Conservation (phyloP, 108 stramenopile species). For the Skeletonema costatum region DNA sequence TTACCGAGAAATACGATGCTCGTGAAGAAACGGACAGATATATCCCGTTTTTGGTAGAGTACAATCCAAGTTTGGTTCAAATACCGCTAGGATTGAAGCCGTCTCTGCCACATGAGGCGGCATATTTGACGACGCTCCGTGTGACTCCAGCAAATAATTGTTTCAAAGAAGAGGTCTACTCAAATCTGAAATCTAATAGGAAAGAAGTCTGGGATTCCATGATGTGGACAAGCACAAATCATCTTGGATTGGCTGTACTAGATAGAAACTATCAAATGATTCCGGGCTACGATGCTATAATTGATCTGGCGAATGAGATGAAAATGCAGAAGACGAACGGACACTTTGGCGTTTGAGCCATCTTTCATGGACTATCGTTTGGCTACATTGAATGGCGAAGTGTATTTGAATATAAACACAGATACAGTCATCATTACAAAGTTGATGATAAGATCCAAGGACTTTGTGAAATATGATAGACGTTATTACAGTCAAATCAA, state of each 20-base stretch:
- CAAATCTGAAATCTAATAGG: background rate
- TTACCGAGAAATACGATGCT: slow-evolving; percentile 17
- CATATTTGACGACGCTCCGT: slow-evolving; percentile 31
- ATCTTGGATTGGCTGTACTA: slow-evolving; percentile 32
- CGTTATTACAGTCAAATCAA: background rate
- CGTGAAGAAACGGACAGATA: background rate
- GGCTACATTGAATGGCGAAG: slow-evolving; percentile 25
- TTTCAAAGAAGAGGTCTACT: slow-evolving; percentile 17
- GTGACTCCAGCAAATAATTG: slow-evolving; percentile 44
- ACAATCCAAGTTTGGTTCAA: slow-evolving; percentile 38
- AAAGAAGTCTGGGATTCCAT: slow-evolving; percentile 22
- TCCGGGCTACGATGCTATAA: slow-evolving; percentile 34
- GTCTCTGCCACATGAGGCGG: slow-evolving; percentile 18
- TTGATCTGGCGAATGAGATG: slow-evolving; percentile 25
- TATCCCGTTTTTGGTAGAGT: slow-evolving; percentile 29
- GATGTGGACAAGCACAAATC: slow-evolving; percentile 27
- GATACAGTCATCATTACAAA: slow-evolving; percentile 26
- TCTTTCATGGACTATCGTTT: slow-evolving; percentile 43
- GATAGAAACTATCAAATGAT: slow-evolving; percentile 27
- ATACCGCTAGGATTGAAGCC: slow-evolving; percentile 6
- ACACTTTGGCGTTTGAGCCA: background rate
- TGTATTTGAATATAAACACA: slow-evolving; percentile 32
- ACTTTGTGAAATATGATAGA: background rate
- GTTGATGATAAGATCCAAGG: slow-evolving; percentile 25
- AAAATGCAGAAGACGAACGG: slow-evolving; percentile 5